Evolutionary conservation across 192 early-diverging fungal species (phyloP), one percentile per base, ranked within the genome.

Genomic region (Coemansia sp.): DNA sequence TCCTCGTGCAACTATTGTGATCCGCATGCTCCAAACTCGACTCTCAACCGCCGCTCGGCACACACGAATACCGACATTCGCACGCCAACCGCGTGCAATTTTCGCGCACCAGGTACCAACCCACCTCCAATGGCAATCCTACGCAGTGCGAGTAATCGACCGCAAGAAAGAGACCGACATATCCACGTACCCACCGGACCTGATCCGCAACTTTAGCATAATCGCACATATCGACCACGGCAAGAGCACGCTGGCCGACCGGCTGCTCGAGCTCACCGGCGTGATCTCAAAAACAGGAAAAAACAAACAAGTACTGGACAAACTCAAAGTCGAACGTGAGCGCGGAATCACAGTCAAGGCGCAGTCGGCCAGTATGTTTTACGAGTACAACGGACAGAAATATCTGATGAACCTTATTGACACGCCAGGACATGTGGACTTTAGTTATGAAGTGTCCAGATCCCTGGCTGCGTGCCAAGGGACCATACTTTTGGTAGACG

Each of bases 321-420:
- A 96, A 76, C 85, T 98, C 1, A 93, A 92, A 70, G 96, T 98
- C 3, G 96, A 98, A 66, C 79, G 93, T 2, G 95, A 97, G 63
- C 85, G 96, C 38, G 96, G 96, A 21, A 98, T 98, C 58, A 98
- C 96, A 6, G 94, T 98, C 55, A 98, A 98, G 74, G 96, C 96
- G 17, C 94, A 97, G 87, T 88, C 88, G 66, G 57, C 65, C 4
- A 96, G 94, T 41, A 97, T 98, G 96, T 91, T 98, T 69, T 94
- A 94, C 67, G 83, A 83, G 11, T 82, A 93, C 76, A 87, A 89
- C 53, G 91, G 89, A 7, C 67, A 92, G 49, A 67, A 85, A 32
- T 98, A 98, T 72, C 67, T 98, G 39, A 65, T 98, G 60, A 98
- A 98, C 73, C 69, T 98, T 41, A 95, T 98, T 63, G 96, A 98